Base-by-base conservation (phyloP, 768 basidiomycete genomes). In the Coprinopsis cinerea region DNA sequence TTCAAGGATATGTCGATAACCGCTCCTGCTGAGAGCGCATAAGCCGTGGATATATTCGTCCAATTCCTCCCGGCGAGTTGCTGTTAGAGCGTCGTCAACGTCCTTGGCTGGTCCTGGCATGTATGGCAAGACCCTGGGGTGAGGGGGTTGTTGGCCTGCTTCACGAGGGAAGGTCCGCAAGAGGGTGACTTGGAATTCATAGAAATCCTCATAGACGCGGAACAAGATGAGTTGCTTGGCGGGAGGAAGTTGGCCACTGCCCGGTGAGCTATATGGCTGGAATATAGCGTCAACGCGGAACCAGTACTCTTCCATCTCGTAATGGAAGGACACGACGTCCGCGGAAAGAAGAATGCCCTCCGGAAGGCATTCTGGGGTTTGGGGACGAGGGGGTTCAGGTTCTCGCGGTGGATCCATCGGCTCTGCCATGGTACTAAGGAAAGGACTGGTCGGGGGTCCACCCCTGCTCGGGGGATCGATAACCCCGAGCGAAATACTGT, bases 121-220 rank as follows among this genome's bases (percentile, higher is more conserved):
- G 67, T 82, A 97, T 1, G 96, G 96, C 23, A 99, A 71, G 44
- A 95, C 86, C 28, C 96, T 78, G 7, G 75, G 74, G 54, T 80
- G 71, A 24, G 75, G 74, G 9, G 79, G 72, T 28, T 83, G 68
- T 14, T 89, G 80, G 18, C 96, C 96, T 13, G 92, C 96, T 69
- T 99, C 96, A 39, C 78, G 78, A 5, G 94, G 93, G 67, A 94
- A 97, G 0, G 78, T 75, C 40, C 92, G 80, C 53, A 98, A 79
- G 20, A 99, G 78, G 3, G 79, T 73, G 49, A 96, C 87, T 62
- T 99, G 96, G 67, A 97, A 97, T 59, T 94, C 90, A 69, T 95
- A 97, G 66, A 99, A 99, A 66, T 99, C 95, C 59, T 94, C 89
- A 74, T 99, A 99, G 22, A 90, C 83, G 44, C 96, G 81, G 71